Evolutionary conservation across 2,329 filamentous ascomycete genomes (phyloP), one percentile per base, ranked within the genome.

Genomic region (Cercospora sesami): DNA sequence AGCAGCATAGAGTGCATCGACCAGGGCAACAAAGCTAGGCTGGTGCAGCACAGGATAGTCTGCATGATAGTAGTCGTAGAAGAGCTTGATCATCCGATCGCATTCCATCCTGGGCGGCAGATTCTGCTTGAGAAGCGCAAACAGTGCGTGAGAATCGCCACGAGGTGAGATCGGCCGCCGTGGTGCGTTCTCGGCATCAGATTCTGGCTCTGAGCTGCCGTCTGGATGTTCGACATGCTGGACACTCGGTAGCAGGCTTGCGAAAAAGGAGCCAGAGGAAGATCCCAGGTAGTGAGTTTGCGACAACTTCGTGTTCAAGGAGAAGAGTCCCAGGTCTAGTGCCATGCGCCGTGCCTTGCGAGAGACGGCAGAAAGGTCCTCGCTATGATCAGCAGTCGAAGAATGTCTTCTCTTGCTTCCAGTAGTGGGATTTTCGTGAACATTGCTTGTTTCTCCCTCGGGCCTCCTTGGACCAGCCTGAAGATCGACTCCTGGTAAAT

Each of bases 1-100:
- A 21, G 18, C 42, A 48, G 23, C 23, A 39, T 65, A 65, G 0
- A 65, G 63, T 28, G 63, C 63, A 18, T 58, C 31, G 36, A 65
- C 39, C 53, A 65, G n/a, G 26, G 28, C 23, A 18, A n/a, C 16
- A 16, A 65, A 45, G 53, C 53, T 60, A 10, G 63, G 53, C 53
- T 60, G 63, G 51, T 65, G 63, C 28, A 65, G 23, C 14, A 60
- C 36, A n/a, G 63, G 63, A 51, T 65, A 65, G 7, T 65, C 63
- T 18, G 63, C 31, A 51, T 65, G 63, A 31, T 51, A 65, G 23
- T 65, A 42, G 31, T 59, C 28, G 63, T 59, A 65, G 23, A 65
- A 65, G 21, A 65, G 33, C 28, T 30, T 18, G 28, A 48, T 21
- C 48, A 58, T 58, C 14, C 53, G 63, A 33, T 33, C 26, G 28